Evolutionary conservation across 768 basidiomycete genomes (phyloP), one percentile per base, ranked within the genome.

Genomic region (Xanthoconium purpureum): DNA sequence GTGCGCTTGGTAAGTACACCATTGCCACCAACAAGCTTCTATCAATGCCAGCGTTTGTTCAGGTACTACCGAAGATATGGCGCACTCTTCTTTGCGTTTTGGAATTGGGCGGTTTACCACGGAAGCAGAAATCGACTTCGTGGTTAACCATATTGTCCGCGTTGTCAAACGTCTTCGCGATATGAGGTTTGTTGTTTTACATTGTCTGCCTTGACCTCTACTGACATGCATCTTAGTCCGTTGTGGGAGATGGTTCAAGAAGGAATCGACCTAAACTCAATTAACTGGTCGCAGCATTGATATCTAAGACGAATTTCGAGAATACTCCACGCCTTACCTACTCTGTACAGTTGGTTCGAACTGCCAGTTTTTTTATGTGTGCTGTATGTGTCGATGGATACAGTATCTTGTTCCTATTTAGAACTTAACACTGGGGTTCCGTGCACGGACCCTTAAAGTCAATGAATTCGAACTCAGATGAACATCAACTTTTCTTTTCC

Each of bases 221-320:
- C 48, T 60, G 30, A 64, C 47, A 50, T 28, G 32, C 28, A 47
- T 46, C 38, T 24, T 29, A 92, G 93, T 67, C 97, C 97, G 35
- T 74, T 99, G 52, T 99, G 96, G 96, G 97, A 99, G 76, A 98
- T 99, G 95, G 95, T 98, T 15, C 94, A 97, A 74, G 97, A 98
- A 70, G 96, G 96, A 42, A 95, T 98, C 57, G 97, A 99, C 71
- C 83, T 98, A 63, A 94, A 86, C 68, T 80, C 89, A 17, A 99
- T 98, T 70, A 83, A 98, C 74, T 98, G 95, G 95, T 89, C 91
- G 45, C 91, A 79, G 54, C 79, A 80, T 61, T 81, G 72, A 75
- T 50, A 20, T 40, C 13, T 36, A 42, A 35, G 30, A 37, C 52
- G 43, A 35, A 18, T 35, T 20, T 47, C 32, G 60, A 51, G n/a